Evolutionary conservation across 805 yeast species (phyloP).

Genomic region (Ogataea dorogensis): DNA sequence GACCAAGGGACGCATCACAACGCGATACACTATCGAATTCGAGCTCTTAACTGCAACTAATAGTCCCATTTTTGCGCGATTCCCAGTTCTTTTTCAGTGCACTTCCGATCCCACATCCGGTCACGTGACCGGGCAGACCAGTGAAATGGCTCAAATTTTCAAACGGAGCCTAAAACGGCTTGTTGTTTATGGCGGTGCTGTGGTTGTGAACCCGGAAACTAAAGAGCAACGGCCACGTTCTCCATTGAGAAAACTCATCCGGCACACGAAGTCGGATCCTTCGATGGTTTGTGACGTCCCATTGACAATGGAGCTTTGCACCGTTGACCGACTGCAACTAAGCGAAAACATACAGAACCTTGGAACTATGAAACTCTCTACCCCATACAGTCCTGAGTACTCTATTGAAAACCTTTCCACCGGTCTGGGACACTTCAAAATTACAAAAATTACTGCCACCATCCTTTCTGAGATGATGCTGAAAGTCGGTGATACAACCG

Average conservation of each 20-base stretch:
- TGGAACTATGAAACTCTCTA: conserved; percentile 3
- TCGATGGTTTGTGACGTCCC: conserved; percentile 14
- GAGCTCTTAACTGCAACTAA: conserved; percentile 4
- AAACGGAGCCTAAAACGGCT: conserved; percentile 10
- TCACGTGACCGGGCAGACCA: conserved; percentile 5
- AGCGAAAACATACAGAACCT: conserved; percentile 7
- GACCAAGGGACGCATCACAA: conserved; percentile 13
- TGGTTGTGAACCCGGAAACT: conserved; percentile 15
- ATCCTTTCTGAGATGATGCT: conserved; percentile 12
- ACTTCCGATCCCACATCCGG: conserved; percentile 12
- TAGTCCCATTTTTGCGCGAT: conserved; percentile 8
- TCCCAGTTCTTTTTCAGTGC: conserved; percentile 16
- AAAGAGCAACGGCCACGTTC: background rate
- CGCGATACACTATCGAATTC: conserved; percentile 17
- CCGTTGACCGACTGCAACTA: conserved; percentile 10
- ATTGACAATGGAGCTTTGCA: conserved; percentile 7
- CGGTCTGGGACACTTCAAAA: conserved; percentile 17
- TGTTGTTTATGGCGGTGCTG: conserved; percentile 11
- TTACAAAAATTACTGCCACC: conserved; percentile 4
- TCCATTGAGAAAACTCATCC: conserved; percentile 1
- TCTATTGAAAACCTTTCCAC: conserved; percentile 13
- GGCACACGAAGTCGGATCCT: background rate
- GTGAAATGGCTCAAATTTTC: conserved; percentile 6
- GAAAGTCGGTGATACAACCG: conserved; percentile 7
- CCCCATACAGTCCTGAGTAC: conserved; percentile 1